Percentiles rank a stretch among this genome's conserved stretches.
Evolutionary conservation across 2,329 filamentous ascomycete genomes (phyloP).

Genomic region (Penicillium sp.): DNA sequence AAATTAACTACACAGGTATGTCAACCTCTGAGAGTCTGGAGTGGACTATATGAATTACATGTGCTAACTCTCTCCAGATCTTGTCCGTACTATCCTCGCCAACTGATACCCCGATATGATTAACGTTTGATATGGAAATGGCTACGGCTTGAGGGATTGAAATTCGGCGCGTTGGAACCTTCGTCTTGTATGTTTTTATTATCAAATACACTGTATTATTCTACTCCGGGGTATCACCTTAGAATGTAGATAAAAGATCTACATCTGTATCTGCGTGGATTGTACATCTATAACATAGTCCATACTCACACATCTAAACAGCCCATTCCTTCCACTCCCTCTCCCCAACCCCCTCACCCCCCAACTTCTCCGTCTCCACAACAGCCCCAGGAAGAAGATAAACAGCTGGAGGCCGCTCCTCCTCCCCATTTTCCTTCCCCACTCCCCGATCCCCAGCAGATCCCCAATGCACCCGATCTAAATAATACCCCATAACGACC

Average conservation of each 20-base stretch:
- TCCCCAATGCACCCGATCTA: constrained; percentile 53
- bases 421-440: constrained; percentile 16
- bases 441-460: constrained; percentile 2
- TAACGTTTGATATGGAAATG: constrained; percentile 20
- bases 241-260: not conserved
- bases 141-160: constrained; percentile 6
- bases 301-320: not conserved
- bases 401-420: constrained; percentile 46
- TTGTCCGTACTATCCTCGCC: constrained; percentile 81
- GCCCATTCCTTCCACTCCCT: constrained; percentile 38
- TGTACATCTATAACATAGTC: not conserved
- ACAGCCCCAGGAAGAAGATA: constrained; percentile 63
- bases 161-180: constrained; percentile 7
- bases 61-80: constrained; percentile 52
- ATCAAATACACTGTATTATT: constrained; percentile 10
- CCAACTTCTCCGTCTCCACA: constrained; percentile 58
- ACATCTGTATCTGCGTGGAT: not conserved
- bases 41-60: not conserved
- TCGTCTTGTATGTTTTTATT: constrained; percentile 12
- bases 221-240: not conserved
- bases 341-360: constrained; percentile 33
- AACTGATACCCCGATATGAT: constrained; percentile 55
- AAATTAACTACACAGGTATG: constrained; percentile 95
- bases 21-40: constrained; percentile 5
- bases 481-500: constrained; percentile 61